Conservation (phyloP, 768 basidiomycete genomes). For the Suillus subalutaceus region DNA sequence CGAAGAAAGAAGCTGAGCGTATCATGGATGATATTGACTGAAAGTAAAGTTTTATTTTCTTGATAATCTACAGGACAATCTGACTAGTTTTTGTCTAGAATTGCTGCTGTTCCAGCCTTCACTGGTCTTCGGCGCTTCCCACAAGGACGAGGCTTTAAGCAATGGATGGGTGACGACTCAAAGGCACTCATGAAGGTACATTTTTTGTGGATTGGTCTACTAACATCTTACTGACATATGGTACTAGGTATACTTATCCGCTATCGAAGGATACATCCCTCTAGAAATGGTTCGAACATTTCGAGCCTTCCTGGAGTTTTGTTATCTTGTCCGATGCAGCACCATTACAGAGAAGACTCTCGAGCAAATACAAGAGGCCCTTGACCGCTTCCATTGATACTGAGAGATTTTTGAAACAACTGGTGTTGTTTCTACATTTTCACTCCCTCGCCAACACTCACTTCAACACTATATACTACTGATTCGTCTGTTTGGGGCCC, state of each 20-base stretch:
- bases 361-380: constrained; percentile 10
- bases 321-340: constrained; percentile 23
- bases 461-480: constrained; percentile 18
- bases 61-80: too few relatives aligned
- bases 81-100: constrained; percentile 16
- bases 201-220: not conserved
- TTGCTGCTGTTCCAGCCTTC: constrained; percentile 33
- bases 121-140: constrained; percentile 26
- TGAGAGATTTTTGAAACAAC: constrained; percentile 13
- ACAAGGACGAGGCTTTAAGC: constrained; percentile 31
- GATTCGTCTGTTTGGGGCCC: constrained; percentile 28
- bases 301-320: constrained; percentile 28
- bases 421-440: constrained; percentile 1
- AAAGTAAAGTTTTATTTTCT: constrained; percentile 20
- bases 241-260: constrained; percentile 31
- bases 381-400: constrained; percentile 22
- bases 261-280: constrained; percentile 10
- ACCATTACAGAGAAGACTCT: constrained; percentile 18
- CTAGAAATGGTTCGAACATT: not conserved
- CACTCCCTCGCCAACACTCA: constrained; percentile 24
- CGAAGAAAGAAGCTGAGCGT: not conserved
- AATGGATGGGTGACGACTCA: constrained; percentile 40
- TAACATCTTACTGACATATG: not conserved
- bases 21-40: constrained; percentile 41
- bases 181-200: constrained; percentile 12